phyloP scores from a whole-genome alignment of 352 stramenopile species.

The Globisporangium parvum region DNA sequence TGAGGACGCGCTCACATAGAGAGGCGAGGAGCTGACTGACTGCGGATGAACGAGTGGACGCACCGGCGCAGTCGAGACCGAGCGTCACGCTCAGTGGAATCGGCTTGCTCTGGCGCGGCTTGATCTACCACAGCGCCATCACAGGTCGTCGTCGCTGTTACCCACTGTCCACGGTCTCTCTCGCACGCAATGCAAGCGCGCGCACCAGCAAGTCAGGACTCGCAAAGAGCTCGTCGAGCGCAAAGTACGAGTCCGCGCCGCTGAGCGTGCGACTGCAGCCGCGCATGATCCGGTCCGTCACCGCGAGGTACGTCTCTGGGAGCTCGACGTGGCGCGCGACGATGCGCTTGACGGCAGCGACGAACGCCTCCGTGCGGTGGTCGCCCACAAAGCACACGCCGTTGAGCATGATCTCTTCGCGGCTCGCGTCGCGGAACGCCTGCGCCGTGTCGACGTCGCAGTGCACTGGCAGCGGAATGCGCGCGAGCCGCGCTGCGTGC shows the following conservation, averaged over 20 bases:
- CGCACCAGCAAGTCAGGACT: constrained; percentile 38
- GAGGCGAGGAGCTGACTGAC: background rate
- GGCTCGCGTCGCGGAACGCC: constrained; percentile 60
- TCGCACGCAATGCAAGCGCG: background rate
- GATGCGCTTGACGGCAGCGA: constrained; percentile 71
- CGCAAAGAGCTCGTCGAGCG: constrained; percentile 61
- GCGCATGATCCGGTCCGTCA: constrained; percentile 63
- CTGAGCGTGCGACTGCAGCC: constrained; percentile 71
- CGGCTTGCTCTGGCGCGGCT: constrained; percentile 32
- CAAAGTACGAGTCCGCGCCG: constrained; percentile 73
- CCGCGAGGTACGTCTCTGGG: constrained; percentile 33
- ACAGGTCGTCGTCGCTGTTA: background rate
- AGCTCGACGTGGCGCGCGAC: constrained; percentile 39
- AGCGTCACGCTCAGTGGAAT: constrained; percentile 60
- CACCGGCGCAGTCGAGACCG: constrained; percentile 40
- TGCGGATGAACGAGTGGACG: background rate
- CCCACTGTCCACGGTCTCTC: no score
- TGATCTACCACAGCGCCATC: constrained; percentile 37
- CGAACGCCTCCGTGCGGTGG: constrained; percentile 65
- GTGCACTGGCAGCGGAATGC: constrained; percentile 43
- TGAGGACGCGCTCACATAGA: background rate
- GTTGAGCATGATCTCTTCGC: constrained; percentile 70
- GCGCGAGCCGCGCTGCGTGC: constrained; percentile 24
- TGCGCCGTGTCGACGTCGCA: constrained; percentile 67
- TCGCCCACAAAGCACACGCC: constrained; percentile 69